phyloP scores from a whole-genome alignment of 1,139 yeast species.

The Candida albicans region DNA sequence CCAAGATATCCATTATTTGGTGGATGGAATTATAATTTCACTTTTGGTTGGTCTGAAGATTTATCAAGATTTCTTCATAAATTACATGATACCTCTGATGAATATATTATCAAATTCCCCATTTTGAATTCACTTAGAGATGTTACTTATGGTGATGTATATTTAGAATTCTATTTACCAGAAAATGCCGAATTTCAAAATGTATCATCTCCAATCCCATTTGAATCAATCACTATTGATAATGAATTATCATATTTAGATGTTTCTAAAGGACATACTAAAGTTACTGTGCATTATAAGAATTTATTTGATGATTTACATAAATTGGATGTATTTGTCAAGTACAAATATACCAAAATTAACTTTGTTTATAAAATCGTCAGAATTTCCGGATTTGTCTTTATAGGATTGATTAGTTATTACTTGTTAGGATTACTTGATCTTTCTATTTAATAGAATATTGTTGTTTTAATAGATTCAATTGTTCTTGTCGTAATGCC shows the following conservation, averaged over 20 bases:
- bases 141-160: constrained; percentile 62
- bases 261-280: constrained; percentile 74
- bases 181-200: constrained; percentile 75
- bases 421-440: constrained; percentile 47
- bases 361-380: constrained; percentile 65
- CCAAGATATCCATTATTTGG: constrained; percentile 96
- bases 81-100: constrained; percentile 41
- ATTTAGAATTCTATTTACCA: constrained; percentile 72
- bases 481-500: constrained; percentile 11
- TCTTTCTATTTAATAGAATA: constrained; percentile 25
- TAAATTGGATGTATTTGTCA: constrained; percentile 55
- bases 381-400: constrained; percentile 63
- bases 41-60: constrained; percentile 83
- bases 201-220: constrained; percentile 57
- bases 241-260: constrained; percentile 72
- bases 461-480: constrained; percentile 9
- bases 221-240: constrained; percentile 33
- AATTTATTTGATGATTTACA: constrained; percentile 74
- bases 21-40: constrained; percentile 94
- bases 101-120: constrained; percentile 67
- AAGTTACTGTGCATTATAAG: constrained; percentile 59
- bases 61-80: constrained; percentile 53
- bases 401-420: constrained; percentile 60
- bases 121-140: constrained; percentile 72
- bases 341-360: constrained; percentile 58